These are phyloP conservation scores for Grosmannia serpens DNA, from an alignment of 2,329 filamentous ascomycete genomes.

Conservation along the genomic window DNA sequence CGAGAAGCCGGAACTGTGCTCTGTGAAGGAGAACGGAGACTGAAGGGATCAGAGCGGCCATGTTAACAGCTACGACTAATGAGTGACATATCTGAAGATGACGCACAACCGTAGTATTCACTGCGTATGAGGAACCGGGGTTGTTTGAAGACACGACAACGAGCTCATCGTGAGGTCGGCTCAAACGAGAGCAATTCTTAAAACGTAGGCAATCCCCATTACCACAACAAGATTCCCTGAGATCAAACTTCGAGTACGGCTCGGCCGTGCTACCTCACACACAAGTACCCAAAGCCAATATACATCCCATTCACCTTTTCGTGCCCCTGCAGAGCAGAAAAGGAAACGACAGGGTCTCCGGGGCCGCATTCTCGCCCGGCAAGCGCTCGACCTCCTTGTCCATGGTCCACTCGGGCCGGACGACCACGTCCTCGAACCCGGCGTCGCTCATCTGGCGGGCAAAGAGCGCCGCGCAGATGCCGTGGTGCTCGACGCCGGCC, in stretches of 20 bases:
- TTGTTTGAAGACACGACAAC: no score
- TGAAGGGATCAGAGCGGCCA: neutral
- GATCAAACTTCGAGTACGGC: no score
- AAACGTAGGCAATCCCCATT: no score
- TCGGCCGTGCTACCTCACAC: no score
- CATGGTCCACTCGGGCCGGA: slow-evolving; percentile 36
- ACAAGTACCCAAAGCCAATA: no score
- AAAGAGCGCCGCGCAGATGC: slow-evolving; percentile 30
- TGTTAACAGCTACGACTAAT: neutral
- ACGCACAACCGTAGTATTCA: neutral
- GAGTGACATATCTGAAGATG: neutral
- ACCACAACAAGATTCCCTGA: no score
- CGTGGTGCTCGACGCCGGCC: slow-evolving; percentile 42
- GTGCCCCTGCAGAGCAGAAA: slow-evolving; percentile 26
- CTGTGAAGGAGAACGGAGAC: no score
- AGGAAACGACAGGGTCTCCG: slow-evolving; percentile 22
- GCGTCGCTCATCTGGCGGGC: slow-evolving; percentile 29
- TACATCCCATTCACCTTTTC: slow-evolving; percentile 11
- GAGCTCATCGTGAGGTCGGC: no score
- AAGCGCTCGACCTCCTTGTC: slow-evolving; percentile 37
- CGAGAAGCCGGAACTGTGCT: no score
- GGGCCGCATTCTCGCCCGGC: slow-evolving; percentile 25
- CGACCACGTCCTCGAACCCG: slow-evolving; percentile 35
- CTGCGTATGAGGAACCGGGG: no score
- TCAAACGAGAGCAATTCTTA: no score